Conservation (phyloP, 1,284 basidiomycete genomes). For the Calocybe gambosa region DNA sequence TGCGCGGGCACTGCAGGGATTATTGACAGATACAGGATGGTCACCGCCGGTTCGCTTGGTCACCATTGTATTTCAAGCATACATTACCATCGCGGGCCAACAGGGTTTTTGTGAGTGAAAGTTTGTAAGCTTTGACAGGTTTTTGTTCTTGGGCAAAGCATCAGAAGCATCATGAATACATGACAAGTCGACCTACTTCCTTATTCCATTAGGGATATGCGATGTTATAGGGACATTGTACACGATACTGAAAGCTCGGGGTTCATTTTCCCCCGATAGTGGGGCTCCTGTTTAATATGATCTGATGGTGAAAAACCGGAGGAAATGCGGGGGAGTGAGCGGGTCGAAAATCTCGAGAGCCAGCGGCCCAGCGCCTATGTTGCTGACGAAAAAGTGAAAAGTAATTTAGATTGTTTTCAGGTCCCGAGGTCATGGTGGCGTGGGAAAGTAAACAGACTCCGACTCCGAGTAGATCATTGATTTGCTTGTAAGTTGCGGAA, state of each 20-base stretch:
- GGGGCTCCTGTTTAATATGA: background rate
- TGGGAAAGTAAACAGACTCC: no score
- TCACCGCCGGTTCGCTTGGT: constrained; percentile 4
- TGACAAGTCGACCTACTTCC: background rate
- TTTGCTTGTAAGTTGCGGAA: no score
- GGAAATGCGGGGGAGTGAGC: background rate
- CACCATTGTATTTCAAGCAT: background rate
- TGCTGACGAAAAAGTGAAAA: no score
- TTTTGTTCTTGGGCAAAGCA: no score
- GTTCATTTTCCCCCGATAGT: background rate
- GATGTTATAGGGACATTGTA: background rate
- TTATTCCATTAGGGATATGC: background rate
- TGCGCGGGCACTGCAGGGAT: constrained; percentile 3
- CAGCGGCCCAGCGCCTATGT: no score
- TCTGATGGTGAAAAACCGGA: background rate
- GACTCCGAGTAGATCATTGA: no score
- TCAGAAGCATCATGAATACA: background rate
- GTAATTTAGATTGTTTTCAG: no score
- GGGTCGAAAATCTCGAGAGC: no score
- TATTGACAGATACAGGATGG: background rate
- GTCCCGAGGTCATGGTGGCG: no score
- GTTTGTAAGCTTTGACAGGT: background rate
- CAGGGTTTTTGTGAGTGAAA: background rate
- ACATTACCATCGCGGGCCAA: background rate
- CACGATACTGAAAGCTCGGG: background rate